Base-by-base conservation (phyloP, 1,284 basidiomycete species). In the Vanrija pseudolonga region DNA sequence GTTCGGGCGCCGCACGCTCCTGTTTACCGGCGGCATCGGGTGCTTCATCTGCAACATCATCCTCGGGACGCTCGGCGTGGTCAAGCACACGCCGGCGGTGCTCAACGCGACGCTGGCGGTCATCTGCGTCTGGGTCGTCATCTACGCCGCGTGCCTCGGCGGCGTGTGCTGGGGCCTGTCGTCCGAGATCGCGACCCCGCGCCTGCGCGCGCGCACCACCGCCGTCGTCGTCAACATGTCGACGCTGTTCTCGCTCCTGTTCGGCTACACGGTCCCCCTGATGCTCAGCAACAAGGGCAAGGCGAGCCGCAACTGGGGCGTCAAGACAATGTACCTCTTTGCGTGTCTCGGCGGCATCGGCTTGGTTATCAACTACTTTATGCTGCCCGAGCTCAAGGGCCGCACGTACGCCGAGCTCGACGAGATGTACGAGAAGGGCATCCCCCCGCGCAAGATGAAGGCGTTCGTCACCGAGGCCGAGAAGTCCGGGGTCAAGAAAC, bases 1-100 rank as follows among this genome's bases (percentile, higher is more conserved):
- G 8, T 67, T 70, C 52, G 72, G 74, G 3, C 68, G 76, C 24
- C 67, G 76, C 36, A 65, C 69, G 1, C 51, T 74, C 7, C 63
- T 77, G 11, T 61, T 77, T 19, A 57, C 46, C 22, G 72, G 68
- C 23, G 69, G 68, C 44, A 32, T 32, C 32, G 32, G 32, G 41
- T 51, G 65, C 9, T 61, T 69, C 49, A 69, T 70, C 66, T 61
- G 63, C 26, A 61, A 74, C 51, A 60, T 71, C 50, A 62, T 65
- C 47, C 43, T 61, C n/a, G 60, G 57, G 4, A 48, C 50, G 15
- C 22, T 59, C 14, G 60, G 60, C 14, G 48, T 59, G 14, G 38
- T 56, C 54, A 44, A 20, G 20, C 18, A 41, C 6, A 59, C 51
- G 5, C 45, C 49, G 24, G 45, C 49, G 9, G 47, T 45, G 11